Conservation (phyloP, 2,329 filamentous ascomycete species). For the Penicillium freii region DNA sequence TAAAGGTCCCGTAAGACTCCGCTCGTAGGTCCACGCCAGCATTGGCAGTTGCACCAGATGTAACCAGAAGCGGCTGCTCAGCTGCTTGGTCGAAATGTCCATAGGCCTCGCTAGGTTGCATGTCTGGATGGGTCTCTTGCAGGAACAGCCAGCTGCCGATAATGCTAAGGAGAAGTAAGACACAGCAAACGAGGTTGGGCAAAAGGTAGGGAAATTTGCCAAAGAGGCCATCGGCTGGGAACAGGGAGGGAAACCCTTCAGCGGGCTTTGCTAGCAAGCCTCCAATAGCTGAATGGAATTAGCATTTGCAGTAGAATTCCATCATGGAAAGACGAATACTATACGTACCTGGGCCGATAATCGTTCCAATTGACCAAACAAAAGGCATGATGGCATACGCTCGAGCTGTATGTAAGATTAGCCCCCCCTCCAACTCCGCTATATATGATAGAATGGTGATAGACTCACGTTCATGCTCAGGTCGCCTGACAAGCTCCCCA, state of each 20-base stretch:
- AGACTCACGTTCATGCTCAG: slow-evolving; percentile 77
- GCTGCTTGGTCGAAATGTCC: slow-evolving; percentile 48
- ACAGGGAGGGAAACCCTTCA: slow-evolving; percentile 67
- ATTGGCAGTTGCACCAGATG: slow-evolving; percentile 70
- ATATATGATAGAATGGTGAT: neutral
- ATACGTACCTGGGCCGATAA: slow-evolving; percentile 65
- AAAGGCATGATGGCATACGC: slow-evolving; percentile 94
- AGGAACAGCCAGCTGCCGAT: slow-evolving; percentile 76
- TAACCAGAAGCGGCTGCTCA: slow-evolving; percentile 72
- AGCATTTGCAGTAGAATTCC: slow-evolving; percentile 5
- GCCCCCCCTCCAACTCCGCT: no score
- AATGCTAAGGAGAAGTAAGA: slow-evolving; percentile 74
- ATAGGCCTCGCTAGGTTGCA: slow-evolving; percentile 56
- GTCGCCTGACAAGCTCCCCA: slow-evolving; percentile 77
- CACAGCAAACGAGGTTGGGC: slow-evolving; percentile 81
- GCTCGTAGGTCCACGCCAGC: slow-evolving; percentile 69
- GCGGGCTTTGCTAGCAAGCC: slow-evolving; percentile 80
- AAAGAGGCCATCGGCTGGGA: slow-evolving; percentile 69
- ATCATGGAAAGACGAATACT: neutral
- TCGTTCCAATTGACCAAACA: slow-evolving; percentile 87
- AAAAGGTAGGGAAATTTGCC: slow-evolving; percentile 79
- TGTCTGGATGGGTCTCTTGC: slow-evolving; percentile 84
- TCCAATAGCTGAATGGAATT: slow-evolving; percentile 62
- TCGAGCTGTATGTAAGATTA: slow-evolving; percentile 54
- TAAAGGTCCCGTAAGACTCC: slow-evolving; percentile 78